Evolutionary conservation across 1,284 basidiomycete genomes (phyloP), one percentile per base, ranked within the genome.

Genomic region (Ganoderma boninense): DNA sequence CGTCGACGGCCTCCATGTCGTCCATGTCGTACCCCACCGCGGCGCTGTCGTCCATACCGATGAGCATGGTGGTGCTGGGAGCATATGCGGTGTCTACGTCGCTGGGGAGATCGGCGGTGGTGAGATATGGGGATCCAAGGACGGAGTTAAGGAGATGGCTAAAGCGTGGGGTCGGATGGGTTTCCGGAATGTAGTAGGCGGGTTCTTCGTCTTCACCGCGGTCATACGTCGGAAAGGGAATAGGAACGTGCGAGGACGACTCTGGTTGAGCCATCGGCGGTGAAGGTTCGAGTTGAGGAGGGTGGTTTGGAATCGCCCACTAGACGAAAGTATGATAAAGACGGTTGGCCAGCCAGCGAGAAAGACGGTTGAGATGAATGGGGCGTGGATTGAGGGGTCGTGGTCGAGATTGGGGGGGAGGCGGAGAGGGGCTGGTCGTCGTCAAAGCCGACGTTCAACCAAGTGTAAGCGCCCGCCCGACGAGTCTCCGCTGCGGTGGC

Each of bases 1-100:
- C 85, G 74, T 87, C 86, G 69, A 87, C 78, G 52, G 83, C 70
- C 76, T 86, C 86, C 59, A 85, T 75, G 46, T 85, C 81, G 8
- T 64, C 70, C 40, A 43, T 26, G 14, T 61, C 60, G 40, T 61
- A 43, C 38, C 67, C 73, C 16, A 56, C 62, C 35, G 66, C 71
- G 13, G 66, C 71, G 57, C 71, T 72, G 46, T 68, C 73, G 29
- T 68, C 67, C 56, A 69, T 64, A 44, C 64, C 44, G 44, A 71
- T 52, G 49, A 26, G 52, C 59, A 73, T 64, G 62, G 69, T 64
- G 49, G 72, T 68, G 49, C 70, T 67, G 44, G 71, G 69, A n/a
- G 68, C 71, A 61, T 69, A 69, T 38, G 70, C 67, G 26, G 70
- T 62, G 69, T 73, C 70, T 62, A 71, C 69, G 60, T 75, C 71